Conservation (phyloP, 345 rosid species). For the Eucalyptus regnans region DNA sequence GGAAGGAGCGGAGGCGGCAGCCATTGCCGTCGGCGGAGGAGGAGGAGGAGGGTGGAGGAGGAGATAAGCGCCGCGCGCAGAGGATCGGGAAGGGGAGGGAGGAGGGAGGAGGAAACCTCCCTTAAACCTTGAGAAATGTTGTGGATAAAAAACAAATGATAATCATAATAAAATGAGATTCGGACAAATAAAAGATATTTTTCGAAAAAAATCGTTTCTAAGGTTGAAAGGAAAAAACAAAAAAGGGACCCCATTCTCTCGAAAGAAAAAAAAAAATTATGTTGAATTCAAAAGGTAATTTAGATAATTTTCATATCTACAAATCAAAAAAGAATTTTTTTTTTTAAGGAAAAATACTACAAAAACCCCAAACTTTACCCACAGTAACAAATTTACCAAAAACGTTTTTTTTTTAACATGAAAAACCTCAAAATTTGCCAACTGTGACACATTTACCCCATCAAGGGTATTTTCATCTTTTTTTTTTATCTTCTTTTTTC, state of each 20-base stretch:
- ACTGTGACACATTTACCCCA: too few relatives aligned
- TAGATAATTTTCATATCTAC: background rate
- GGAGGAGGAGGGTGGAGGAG: background rate
- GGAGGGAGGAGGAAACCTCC: background rate
- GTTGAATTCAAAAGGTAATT: background rate
- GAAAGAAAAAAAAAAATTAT: background rate
- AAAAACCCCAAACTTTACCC: too few relatives aligned
- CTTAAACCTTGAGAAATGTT: background rate
- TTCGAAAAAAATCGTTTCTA: background rate
- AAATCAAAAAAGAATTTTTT: rapidly evolving
- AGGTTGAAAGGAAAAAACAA: background rate
- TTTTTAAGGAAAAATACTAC: background rate
- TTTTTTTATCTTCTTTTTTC: too few relatives aligned
- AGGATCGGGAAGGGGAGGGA: background rate
- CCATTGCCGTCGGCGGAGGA: background rate
- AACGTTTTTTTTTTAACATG: too few relatives aligned
- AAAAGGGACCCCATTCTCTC: background rate
- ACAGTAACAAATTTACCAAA: too few relatives aligned
- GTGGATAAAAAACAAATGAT: background rate
- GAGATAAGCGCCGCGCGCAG: background rate
- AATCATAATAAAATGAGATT: background rate
- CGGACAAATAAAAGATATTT: background rate
- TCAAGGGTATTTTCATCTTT: too few relatives aligned
- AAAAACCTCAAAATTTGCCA: too few relatives aligned
- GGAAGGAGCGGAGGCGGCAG: conserved; percentile 7